A percentile compares a stretch with the other conserved stretches of the same genome.
phyloP scores from a whole-genome alignment of 345 rosid genomes.

The Salix udensis region DNA sequence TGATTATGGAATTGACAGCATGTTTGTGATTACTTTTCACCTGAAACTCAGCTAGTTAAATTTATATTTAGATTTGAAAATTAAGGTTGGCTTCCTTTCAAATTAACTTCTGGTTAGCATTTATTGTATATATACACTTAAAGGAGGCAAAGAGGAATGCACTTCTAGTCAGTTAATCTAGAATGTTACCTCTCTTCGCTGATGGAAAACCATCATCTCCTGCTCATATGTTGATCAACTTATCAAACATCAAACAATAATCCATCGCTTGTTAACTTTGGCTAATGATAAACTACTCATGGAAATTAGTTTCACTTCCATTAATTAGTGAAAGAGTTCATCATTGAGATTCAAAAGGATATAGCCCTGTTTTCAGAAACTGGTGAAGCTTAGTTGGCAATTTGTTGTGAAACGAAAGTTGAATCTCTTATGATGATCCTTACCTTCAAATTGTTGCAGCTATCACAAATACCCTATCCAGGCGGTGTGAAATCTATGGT shows the following conservation, averaged over 20 bases:
- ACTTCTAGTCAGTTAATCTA: neutral
- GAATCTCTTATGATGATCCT: neutral
- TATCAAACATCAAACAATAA: neutral
- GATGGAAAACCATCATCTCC: neutral
- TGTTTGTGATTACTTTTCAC: neutral
- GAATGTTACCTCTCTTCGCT: neutral
- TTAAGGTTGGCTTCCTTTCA: neutral
- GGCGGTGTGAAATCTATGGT: conserved; percentile 56
- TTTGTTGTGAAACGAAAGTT: neutral
- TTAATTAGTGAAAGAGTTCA: neutral
- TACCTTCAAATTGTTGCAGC: conserved; percentile 40
- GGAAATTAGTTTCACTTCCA: neutral
- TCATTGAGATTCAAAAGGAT: neutral
- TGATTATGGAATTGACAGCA: neutral
- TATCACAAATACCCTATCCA: conserved; percentile 79
- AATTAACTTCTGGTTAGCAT: neutral
- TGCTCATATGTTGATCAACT: neutral
- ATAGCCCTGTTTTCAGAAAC: neutral
- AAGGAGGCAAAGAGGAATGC: neutral
- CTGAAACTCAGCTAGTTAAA: neutral
- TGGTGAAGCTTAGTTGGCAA: neutral
- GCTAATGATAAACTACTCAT: neutral
- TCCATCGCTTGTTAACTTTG: neutral
- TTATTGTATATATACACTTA: neutral
- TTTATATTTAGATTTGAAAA: neutral